phyloP scores from a whole-genome alignment of 164 flowering plant genomes.

The Sextonia rubra region DNA sequence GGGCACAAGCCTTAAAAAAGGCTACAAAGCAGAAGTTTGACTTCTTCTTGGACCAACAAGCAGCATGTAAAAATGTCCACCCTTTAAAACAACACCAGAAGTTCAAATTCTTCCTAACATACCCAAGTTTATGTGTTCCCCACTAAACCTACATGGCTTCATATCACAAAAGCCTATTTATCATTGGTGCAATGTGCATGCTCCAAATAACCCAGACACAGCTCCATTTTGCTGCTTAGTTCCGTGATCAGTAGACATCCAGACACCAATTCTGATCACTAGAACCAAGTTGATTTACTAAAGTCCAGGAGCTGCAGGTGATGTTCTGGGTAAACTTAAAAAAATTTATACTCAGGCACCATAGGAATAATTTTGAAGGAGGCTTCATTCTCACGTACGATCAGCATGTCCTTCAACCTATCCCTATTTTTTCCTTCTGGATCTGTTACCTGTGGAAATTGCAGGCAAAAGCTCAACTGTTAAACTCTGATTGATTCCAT shows the following conservation, averaged over 20 bases:
- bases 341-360: conserved; percentile 36
- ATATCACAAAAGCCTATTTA: no score
- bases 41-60: no score
- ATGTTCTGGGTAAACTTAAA: conserved; percentile 39
- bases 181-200: no score
- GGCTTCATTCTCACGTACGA: conserved; percentile 68
- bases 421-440: conserved; percentile 80
- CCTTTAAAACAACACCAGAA: no score
- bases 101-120: no score
- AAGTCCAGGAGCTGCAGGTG: conserved; percentile 85
- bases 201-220: no score
- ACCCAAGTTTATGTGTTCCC: no score
- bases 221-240: neutral
- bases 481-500: no score
- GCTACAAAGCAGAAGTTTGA: no score
- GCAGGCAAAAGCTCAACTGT: neutral
- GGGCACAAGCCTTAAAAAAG: no score
- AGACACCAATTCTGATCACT: conserved; percentile 6
- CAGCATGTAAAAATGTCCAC: no score
- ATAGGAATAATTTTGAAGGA: conserved; percentile 71
- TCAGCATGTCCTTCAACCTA: conserved; percentile 71
- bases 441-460: conserved; percentile 56
- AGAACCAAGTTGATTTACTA: conserved; percentile 83
- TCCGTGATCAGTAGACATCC: neutral
- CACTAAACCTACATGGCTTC: no score